phyloP scores from a whole-genome alignment of 345 rosid species.

The Jatropha curcas region DNA sequence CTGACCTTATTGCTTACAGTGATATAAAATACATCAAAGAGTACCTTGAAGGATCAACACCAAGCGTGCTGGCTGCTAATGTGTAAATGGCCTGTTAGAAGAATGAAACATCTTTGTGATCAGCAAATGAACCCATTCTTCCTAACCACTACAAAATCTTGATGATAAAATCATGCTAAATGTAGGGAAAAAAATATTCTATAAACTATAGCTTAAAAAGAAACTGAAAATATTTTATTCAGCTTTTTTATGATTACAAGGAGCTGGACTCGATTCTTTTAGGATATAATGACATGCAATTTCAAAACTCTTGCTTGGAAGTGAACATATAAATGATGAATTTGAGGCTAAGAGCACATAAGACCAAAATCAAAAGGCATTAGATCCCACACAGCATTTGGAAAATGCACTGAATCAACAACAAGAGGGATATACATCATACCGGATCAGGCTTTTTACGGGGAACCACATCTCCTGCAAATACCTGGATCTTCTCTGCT shows the following conservation, averaged over 20 bases:
- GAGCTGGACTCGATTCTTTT: neutral
- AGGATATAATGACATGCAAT: neutral
- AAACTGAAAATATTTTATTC: neutral
- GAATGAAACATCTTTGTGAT: slow-evolving; percentile 10
- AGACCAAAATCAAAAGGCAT: neutral
- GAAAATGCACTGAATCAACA: neutral
- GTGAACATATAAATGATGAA: neutral
- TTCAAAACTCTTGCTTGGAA: neutral
- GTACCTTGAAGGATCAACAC: slow-evolving; percentile 91
- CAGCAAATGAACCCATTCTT: neutral
- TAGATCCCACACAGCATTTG: neutral
- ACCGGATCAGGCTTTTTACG: slow-evolving; percentile 96
- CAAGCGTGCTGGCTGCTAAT: slow-evolving; percentile 82
- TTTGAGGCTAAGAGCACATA: neutral
- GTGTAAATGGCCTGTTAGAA: slow-evolving; percentile 72
- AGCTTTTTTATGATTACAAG: neutral
- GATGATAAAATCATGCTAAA: neutral
- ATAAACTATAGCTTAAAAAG: neutral
- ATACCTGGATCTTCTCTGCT: slow-evolving; percentile 83
- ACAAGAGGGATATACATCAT: slow-evolving; percentile 2
- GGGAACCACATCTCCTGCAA: slow-evolving; percentile 93
- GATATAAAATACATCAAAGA: neutral
- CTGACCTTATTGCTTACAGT: neutral
- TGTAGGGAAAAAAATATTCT: neutral
- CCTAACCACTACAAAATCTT: neutral